Conservation (phyloP, 164 flowering plant species). For the Cinnamomum micranthum region DNA sequence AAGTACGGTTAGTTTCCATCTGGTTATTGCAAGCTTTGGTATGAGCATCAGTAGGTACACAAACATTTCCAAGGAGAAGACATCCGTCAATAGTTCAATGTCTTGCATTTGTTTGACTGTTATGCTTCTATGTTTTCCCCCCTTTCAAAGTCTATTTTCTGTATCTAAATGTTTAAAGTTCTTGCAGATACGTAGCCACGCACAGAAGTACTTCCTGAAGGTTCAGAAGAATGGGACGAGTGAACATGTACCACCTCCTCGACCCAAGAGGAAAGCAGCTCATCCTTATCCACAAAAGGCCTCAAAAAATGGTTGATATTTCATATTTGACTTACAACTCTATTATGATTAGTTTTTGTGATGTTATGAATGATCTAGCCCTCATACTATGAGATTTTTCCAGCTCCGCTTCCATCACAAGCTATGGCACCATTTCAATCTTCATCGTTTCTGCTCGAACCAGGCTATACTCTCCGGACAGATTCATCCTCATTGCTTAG, state of each 20-base stretch:
- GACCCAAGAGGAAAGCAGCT: conserved; percentile 91
- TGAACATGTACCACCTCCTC: conserved; percentile 96
- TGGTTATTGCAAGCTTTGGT: background rate
- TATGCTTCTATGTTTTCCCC: background rate
- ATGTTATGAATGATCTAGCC: background rate
- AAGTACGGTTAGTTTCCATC: no score
- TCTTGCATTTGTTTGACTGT: background rate
- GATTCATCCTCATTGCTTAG: conserved; percentile 46
- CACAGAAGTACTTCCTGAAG: conserved; percentile 94
- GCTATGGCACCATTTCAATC: conserved; percentile 36
- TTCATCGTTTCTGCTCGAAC: conserved; percentile 39
- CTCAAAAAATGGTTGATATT: conserved; percentile 67
- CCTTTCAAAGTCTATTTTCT: background rate
- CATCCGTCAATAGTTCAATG: background rate
- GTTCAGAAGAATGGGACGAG: conserved; percentile 87
- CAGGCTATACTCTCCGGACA: conserved; percentile 37
- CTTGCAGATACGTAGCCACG: conserved; percentile 89
- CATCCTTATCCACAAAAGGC: conserved; percentile 95
- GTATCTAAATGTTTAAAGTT: background rate
- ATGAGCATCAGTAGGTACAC: background rate
- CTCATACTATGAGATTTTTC: background rate
- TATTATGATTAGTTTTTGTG: background rate
- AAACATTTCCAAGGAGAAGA: no score
- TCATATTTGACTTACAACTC: conserved; percentile 9
- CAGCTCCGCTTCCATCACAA: conserved; percentile 25